Percentiles rank a stretch among this genome's conserved stretches.
Conservation (phyloP, 2,329 filamentous ascomycete species). For the Aureobasidium pullulans region DNA sequence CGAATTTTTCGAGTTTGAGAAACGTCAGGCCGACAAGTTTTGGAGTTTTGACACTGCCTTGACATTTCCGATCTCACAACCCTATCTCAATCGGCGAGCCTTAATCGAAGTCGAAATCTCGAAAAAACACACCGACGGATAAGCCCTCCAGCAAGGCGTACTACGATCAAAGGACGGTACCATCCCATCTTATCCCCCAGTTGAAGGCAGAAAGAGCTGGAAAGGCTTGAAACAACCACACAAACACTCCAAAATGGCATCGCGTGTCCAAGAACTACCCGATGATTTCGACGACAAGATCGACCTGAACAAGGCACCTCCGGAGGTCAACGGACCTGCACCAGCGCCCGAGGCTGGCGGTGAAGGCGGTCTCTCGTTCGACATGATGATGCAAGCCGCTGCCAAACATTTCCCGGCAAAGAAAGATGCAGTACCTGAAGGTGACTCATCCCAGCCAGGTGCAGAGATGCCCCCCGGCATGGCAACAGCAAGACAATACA, state of each 20-base stretch:
- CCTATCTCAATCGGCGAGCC: background rate
- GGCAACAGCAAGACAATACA: constrained; percentile 49
- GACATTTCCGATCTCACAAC: background rate
- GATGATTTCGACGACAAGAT: constrained; percentile 42
- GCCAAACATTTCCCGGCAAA: constrained; percentile 14
- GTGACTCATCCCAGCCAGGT: constrained; percentile 22
- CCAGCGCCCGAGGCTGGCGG: constrained; percentile 18
- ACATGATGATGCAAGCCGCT: constrained; percentile 19
- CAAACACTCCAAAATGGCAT: constrained; percentile 6
- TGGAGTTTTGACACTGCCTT: background rate
- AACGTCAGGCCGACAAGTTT: background rate
- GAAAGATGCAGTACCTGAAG: constrained; percentile 9
- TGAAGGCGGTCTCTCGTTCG: constrained; percentile 32
- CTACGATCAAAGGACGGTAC: background rate
- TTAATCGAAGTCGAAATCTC: too few species aligned
- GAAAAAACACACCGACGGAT: too few species aligned
- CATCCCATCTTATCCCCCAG: background rate
- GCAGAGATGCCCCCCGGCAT: constrained; percentile 52
- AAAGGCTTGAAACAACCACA: background rate
- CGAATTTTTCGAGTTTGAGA: background rate
- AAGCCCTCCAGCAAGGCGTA: background rate
- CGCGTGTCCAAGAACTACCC: constrained; percentile 41
- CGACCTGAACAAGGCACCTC: constrained; percentile 32
- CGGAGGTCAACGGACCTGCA: background rate
- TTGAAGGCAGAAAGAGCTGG: background rate